Evolutionary conservation across 2,329 filamentous ascomycete species (phyloP).

Genomic region (Chrysoporthe austroafricana): DNA sequence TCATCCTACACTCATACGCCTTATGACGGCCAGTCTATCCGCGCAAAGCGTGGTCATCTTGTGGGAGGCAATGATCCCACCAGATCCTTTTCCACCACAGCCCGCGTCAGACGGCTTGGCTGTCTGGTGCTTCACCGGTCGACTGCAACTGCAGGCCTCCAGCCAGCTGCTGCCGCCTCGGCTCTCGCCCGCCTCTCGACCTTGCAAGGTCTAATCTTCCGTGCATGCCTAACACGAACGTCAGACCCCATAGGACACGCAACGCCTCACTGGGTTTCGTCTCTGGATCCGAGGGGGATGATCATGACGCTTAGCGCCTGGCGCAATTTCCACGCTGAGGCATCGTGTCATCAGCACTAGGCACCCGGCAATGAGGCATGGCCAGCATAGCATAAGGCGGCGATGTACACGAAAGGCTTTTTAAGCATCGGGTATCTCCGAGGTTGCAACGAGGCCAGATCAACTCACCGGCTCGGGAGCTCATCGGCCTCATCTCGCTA

Average conservation of each 20-base stretch:
- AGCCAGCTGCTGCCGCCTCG: not conserved
- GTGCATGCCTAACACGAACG: not conserved
- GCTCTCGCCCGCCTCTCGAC: not conserved
- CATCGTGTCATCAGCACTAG: not conserved
- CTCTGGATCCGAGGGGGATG: not conserved
- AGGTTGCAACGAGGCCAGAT: not conserved
- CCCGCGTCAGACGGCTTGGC: not conserved
- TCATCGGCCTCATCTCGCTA: slow-evolving; percentile 4
- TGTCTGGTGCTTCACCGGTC: not conserved
- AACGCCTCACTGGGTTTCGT: not conserved
- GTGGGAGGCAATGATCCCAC: too few species aligned
- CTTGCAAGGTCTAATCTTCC: not conserved
- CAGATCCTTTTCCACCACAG: not conserved
- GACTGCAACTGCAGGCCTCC: not conserved
- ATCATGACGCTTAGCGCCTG: not conserved
- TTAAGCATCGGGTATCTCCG: too few species aligned
- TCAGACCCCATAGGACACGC: not conserved
- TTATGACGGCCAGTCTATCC: not conserved
- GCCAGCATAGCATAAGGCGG: too few species aligned
- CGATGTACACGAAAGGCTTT: too few species aligned
- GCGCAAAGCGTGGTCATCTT: too few species aligned
- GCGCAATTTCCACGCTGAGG: not conserved
- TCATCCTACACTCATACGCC: not conserved
- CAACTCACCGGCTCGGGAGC: not conserved
- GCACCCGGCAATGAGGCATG: not conserved